Evolutionary conservation across 2,329 filamentous ascomycete genomes (phyloP), one percentile per base, ranked within the genome.

Genomic region (Lizonia empirigonia): DNA sequence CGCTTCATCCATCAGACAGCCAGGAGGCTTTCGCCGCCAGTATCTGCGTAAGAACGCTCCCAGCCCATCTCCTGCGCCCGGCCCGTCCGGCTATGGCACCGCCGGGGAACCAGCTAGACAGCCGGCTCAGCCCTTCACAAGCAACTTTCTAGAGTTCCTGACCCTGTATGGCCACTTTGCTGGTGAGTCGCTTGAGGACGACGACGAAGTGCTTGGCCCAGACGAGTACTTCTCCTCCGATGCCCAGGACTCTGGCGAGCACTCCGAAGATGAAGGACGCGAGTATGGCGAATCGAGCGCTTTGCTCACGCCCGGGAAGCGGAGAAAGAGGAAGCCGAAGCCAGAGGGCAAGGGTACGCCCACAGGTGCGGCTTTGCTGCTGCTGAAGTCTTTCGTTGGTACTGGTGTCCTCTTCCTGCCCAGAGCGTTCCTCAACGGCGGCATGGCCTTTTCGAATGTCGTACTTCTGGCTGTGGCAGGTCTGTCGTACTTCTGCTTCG

Each of bases 311-410:
- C 82, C 82, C 5, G 81, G 80, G 9, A 82, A 89, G 63, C 84
- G 86, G 53, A 88, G 85, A 75, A 84, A 90, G 67, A 87, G 86
- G 75, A 86, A 90, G 69, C 93, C 91, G 77, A 87, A 90, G 33
- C 83, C 86, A 44, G 84, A 85, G 54, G 90, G 92, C 30, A 91
- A 86, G 45, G 92, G 90, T 63, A 88, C 85, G 40, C 86, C 89
- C 3, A 86, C 85, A 58, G 90, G 89, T 55, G 93, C 94, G 8
- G 87, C 89, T 9, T 75, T 97, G 62, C 81, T 99, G 45, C 80
- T 99, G 33, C 85, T 99, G 60, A 99, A 99, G 78, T 97, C 93
- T 0, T 99, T 99, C 69, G 94, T 99, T 38, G 94, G 95, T 16
- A 99, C 94, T 0, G 93, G 93, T 48, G 93, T 97, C 7, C 80